Conservation (phyloP, 768 basidiomycete genomes). For the Amyloporia xantha region DNA sequence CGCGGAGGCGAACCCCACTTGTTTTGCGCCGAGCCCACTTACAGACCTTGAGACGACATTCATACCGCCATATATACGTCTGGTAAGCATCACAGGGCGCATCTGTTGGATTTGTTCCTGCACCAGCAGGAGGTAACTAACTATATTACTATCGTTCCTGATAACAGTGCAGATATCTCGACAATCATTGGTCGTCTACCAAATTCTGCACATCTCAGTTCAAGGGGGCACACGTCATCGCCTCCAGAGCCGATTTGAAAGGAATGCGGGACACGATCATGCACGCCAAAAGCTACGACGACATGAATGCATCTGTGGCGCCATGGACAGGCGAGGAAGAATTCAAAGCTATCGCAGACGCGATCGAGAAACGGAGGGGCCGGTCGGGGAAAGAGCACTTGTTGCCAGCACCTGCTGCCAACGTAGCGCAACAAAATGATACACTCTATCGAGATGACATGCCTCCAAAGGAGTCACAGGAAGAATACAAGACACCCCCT, state of each 20-base stretch:
- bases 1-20: constrained; percentile 88
- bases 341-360: constrained; percentile 44
- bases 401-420: background rate
- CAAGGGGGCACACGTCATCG: constrained; percentile 52
- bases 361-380: constrained; percentile 38
- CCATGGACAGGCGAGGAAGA: constrained; percentile 57
- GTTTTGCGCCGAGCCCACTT: constrained; percentile 69
- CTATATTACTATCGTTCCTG: background rate
- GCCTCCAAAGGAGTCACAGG: background rate
- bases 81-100: constrained; percentile 59
- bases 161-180: constrained; percentile 71
- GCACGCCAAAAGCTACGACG: constrained; percentile 57
- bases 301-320: constrained; percentile 44
- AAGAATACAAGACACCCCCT: constrained; percentile 9
- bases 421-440: background rate
- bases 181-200: constrained; percentile 77
- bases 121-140: no score
- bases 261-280: constrained; percentile 46
- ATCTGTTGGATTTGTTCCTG: no score
- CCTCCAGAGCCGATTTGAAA: constrained; percentile 55
- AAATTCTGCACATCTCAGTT: constrained; percentile 86
- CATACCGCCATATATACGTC: constrained; percentile 64
- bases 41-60: constrained; percentile 63
- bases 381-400: constrained; percentile 6
- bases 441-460: background rate